Conservation (phyloP, 306 rosid species). For the peach (Prunus persica) region Prunus_persica_NCBIv2 NC_034009.1:10936501-10937000, state of each 20-base stretch:
- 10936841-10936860: neutral
- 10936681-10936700: conserved; percentile 97
- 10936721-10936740: conserved; percentile 74
- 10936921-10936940: neutral
- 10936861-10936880: neutral
- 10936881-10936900: too few species aligned
- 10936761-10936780: conserved; percentile 79
- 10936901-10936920: conserved; percentile 1
- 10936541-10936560: conserved; percentile 50
- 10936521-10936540: conserved; percentile 63
- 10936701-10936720: conserved; percentile 96
- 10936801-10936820: conserved; percentile 25
- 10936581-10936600: conserved; percentile 42
- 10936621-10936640: conserved; percentile 68
- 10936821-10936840: conserved; percentile 12
- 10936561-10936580: conserved; percentile 60
- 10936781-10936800: conserved; percentile 82
- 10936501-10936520: conserved; percentile 60
- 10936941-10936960: neutral
- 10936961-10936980: neutral
- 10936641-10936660: conserved; percentile 97
- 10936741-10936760: conserved; percentile 48
- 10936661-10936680: conserved; percentile 83
- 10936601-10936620: conserved; percentile 53
- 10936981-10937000: neutral